phyloP scores from a whole-genome alignment of 2,329 filamentous ascomycete species.

The Sclerotinia subarctica region DNA sequence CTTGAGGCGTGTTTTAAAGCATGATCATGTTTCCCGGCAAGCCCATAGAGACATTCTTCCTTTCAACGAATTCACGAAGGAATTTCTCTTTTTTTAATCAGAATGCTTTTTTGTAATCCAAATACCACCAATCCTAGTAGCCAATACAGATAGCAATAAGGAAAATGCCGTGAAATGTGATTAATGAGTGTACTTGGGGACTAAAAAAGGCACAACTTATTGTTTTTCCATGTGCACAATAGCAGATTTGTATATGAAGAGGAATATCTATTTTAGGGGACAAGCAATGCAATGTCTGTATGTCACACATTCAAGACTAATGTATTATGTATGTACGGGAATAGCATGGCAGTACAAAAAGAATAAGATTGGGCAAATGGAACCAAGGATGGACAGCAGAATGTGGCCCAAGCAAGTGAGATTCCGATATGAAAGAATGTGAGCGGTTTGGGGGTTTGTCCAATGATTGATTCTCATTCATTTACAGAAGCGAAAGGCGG shows the following conservation, averaged over 20 bases:
- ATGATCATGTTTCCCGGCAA: slow-evolving; percentile 31
- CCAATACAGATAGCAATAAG: slow-evolving; percentile 15
- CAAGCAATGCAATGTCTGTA: background rate
- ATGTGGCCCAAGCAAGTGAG: slow-evolving; percentile 4
- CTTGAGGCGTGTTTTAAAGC: slow-evolving; percentile 33
- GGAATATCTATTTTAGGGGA: background rate
- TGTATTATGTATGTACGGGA: background rate
- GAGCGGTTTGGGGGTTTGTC: background rate
- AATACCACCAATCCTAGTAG: slow-evolving; percentile 20
- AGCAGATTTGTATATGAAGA: background rate
- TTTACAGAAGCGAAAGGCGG: background rate
- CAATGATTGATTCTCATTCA: slow-evolving; percentile 5
- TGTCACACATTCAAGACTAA: slow-evolving; percentile 10
- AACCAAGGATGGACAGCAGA: slow-evolving; percentile 6
- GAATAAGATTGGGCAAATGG: background rate
- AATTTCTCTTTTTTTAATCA: slow-evolving; percentile 35
- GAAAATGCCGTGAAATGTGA: slow-evolving; percentile 6
- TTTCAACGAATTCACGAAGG: slow-evolving; percentile 32
- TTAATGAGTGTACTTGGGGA: background rate
- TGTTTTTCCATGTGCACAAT: background rate
- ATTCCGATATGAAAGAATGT: background rate
- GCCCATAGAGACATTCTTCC: slow-evolving; percentile 29
- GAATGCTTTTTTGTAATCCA: slow-evolving; percentile 37
- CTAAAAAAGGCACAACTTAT: background rate
- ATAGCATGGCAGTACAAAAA: background rate